phyloP scores from a whole-genome alignment of 208 protist species.

The Leishmania guyanensis region DNA sequence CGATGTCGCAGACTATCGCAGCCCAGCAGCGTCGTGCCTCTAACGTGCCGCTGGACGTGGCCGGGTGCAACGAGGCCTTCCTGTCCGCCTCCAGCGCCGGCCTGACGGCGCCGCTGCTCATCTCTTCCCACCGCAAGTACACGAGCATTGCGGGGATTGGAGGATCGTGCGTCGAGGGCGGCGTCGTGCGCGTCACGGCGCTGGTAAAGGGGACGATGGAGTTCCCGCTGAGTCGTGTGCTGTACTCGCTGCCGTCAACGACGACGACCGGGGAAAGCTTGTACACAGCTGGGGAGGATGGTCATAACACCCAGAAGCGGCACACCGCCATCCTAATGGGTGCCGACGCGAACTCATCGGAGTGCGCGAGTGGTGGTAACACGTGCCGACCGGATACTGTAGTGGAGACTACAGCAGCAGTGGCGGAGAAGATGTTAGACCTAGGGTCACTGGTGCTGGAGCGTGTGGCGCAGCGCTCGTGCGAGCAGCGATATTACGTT shows the following conservation, averaged over 20 bases:
- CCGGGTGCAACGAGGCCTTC: conserved; percentile 33
- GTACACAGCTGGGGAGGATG: neutral
- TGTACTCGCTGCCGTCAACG: conserved; percentile 4
- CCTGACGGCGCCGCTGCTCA: conserved; percentile 51
- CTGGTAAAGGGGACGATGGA: conserved; percentile 38
- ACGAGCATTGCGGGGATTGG: conserved; percentile 61
- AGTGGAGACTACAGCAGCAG: neutral
- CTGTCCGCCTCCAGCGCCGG: conserved; percentile 29
- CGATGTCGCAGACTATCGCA: conserved; percentile 3
- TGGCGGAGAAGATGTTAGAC: neutral
- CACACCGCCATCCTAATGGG: conserved; percentile 1
- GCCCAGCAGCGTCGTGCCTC: conserved; percentile 11
- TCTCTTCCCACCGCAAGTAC: conserved; percentile 57
- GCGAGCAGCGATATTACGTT: conserved; percentile 62
- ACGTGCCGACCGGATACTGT: neutral
- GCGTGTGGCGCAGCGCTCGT: conserved; percentile 51
- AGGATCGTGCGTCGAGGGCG: conserved; percentile 56
- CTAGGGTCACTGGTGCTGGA: conserved; percentile 63
- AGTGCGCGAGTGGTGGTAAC: neutral
- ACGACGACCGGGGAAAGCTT: neutral
- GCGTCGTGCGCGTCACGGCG: conserved; percentile 51
- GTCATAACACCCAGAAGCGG: neutral
- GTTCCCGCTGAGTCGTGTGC: conserved; percentile 34
- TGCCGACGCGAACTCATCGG: neutral
- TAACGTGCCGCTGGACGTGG: neutral